Evolutionary conservation across 2,329 filamentous ascomycete genomes (phyloP), one percentile per base, ranked within the genome.

Genomic region (Colletotrichum aenigma): DNA sequence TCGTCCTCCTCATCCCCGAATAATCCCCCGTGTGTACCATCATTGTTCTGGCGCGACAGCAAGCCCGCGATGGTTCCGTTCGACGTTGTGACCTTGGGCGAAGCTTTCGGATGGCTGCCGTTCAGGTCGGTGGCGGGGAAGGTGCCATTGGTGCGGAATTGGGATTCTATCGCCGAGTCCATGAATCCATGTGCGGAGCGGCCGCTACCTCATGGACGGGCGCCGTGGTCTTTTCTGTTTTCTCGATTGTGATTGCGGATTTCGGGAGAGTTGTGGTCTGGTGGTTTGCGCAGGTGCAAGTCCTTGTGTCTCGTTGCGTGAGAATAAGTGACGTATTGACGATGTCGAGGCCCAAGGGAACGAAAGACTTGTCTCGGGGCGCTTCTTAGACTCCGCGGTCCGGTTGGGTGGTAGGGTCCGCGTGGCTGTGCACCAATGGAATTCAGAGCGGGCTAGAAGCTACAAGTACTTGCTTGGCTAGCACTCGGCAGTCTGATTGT

Each of bases 111-210:
- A 28, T 70, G 60, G 61, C 21, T 26, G 74, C 74, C 66, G 52
- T 74, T 74, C 62, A 65, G 15, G 71, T 66, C 36, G 66, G 71
- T 52, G 61, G 70, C 69, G 52, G n/a, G 30, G n/a, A 66, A 30
- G 36, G 15, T 48, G 74, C 76, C 76, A 70, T 65, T 75, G 26
- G 74, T 62, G 55, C 70, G 70, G 58, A 74, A 67, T 58, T 77
- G 69, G 61, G 74, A 65, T 62, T 66, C 74, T 69, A 76, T 71
- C 65, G 66, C 76, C 61, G 76, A 76, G 74, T 77, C 76, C 76
- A 77, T 77, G 66, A 71, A 77, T 70, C 76, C 74, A 77, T 77
- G 67, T 73, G 70, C 67, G 56, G 62, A 43, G 28, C 62, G 74
- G 60, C 26, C 52, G 74, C 60, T 75, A 75, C 71, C 71, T 76